Base-by-base conservation (phyloP, 495 filamentous ascomycete species). In the Aspergillus kassunensis region DNA sequence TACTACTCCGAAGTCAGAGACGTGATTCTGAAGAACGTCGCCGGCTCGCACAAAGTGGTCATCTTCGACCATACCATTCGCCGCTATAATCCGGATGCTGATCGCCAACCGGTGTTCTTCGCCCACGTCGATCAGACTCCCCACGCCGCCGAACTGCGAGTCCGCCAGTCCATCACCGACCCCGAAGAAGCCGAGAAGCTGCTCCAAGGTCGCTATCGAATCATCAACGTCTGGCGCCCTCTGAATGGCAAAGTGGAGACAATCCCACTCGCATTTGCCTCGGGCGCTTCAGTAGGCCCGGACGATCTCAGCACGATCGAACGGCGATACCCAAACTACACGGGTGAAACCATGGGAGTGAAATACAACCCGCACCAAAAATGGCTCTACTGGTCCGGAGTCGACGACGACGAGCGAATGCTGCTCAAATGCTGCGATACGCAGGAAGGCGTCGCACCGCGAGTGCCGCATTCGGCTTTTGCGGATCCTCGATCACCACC, bases 1-100 rank as follows among this genome's bases (percentile, higher is more conserved):
- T 96, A 93, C 77, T 96, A 95, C 77, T 83, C 88, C 0, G 88
- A 93, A 62, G 78, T 92, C 23, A 82, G 87, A 66, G 53, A 70
- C 6, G 71, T 95, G 36, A 67, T 96, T 0, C 72, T 85, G 1
- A 60, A 77, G 30, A 63, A 80, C 44, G 74, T 91, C 31, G 80
- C 82, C 1, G 88, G 84, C 37, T 76, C 78, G 16, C 74, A 79
- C 36, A 68, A 78, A 2, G 76, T 95, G 39, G 64, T 87, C 49
- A 70, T 96, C 60, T 96, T 96, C 77, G 90, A 96, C 79, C 88
- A 96, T 73, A 93, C 89, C n/a, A 81, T 95, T 73, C 86, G 90
- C 11, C 81, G 84, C 20, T 67, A 80, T 7, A 59, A 46, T 4
- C 72, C 80, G 0, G 54, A 65, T 39, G 78, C 85, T 0, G 50